Base-by-base conservation (phyloP, 225 moss, liverwort and hornwort genomes). In the Physcomitrellopsis africana region DNA sequence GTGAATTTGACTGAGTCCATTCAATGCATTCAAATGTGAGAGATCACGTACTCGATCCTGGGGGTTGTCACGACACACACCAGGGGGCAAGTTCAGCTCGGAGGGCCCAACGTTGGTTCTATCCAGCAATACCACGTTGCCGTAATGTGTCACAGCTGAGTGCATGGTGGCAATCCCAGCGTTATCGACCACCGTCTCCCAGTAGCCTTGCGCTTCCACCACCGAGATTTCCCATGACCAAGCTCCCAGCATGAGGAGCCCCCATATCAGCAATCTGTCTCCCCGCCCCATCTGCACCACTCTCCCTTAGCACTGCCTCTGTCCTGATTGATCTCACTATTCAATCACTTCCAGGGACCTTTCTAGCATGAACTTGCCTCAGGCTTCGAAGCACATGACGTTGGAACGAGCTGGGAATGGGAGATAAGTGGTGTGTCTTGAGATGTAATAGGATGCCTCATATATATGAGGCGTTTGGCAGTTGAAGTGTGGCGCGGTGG, bases 111-210 rank as follows among this genome's bases (percentile, higher is more conserved):
- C 15, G 77, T 86, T 86, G 69, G 89, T 89, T 2, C 89, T 71
- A 68, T 89, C 89, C 52, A 86, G 77, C 77, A 89, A 69, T 24
- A 89, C 80, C 49, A 86, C 89, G 72, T 77, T 80, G 10, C 84
- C 80, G 56, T 78, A 75, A 61, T 84, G 84, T 52, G 86, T 78
- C 61, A 89, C 86, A 7, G 86, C 86, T 1, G 86, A 54, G 76
- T 89, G 89, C 89, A 86, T 86, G 52, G 89, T 82, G 5, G 89
- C 3, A 17, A 89, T 86, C 48, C 89, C 89, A 11, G 89, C 89
- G 72, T 82, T 76, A 1, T 63, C 15, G 55, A 86, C 86, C 75
- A 71, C 86, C 15, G 86, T 83, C 76, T 84, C 81, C 89, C 89
- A 89, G 57, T 60, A 82, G 37, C 87, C 87, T 77, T 84, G 84